A percentile compares a stretch with the other conserved stretches of the same genome.
Conservation (phyloP, 106 monocot species). For the Dendrobium huoshanense region DNA sequence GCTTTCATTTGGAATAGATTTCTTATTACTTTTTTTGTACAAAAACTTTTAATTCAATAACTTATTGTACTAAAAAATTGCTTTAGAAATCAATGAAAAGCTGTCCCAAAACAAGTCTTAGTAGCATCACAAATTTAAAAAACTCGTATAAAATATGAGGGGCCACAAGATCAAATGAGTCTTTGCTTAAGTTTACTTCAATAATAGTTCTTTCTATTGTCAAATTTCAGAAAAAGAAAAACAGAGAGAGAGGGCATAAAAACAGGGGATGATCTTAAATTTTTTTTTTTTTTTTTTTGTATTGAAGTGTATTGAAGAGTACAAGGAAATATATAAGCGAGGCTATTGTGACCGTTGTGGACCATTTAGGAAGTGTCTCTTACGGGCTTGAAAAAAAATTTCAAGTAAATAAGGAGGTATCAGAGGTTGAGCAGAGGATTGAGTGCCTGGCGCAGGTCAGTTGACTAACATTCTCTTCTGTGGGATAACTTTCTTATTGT, state of each 20-base stretch:
- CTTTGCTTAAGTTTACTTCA: too few species aligned
- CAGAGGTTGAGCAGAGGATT: constrained; percentile 40
- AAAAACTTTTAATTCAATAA: too few species aligned
- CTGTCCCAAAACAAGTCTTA: too few species aligned
- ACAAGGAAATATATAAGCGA: constrained; percentile 61
- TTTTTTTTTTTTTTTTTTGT: background rate
- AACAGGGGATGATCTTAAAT: background rate
- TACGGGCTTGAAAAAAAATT: constrained; percentile 34
- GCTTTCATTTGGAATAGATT: too few species aligned
- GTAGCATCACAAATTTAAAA: too few species aligned
- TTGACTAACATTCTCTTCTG: background rate
- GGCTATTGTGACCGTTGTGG: constrained; percentile 57
- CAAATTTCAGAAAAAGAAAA: too few species aligned
- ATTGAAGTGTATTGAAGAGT: constrained; percentile 36
- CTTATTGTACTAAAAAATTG: too few species aligned
- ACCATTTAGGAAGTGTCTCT: constrained; percentile 58
- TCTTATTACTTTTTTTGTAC: too few species aligned
- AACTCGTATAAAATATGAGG: too few species aligned
- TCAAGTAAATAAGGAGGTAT: constrained; percentile 3
- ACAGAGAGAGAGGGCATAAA: background rate
- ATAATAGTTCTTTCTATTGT: too few species aligned
- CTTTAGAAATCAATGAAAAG: too few species aligned
- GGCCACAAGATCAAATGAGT: too few species aligned
- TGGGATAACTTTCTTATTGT: background rate
- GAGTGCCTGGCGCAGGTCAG: constrained; percentile 56